phyloP scores from a whole-genome alignment of 768 basidiomycete genomes.

The Lanmaoa rubissima region DNA sequence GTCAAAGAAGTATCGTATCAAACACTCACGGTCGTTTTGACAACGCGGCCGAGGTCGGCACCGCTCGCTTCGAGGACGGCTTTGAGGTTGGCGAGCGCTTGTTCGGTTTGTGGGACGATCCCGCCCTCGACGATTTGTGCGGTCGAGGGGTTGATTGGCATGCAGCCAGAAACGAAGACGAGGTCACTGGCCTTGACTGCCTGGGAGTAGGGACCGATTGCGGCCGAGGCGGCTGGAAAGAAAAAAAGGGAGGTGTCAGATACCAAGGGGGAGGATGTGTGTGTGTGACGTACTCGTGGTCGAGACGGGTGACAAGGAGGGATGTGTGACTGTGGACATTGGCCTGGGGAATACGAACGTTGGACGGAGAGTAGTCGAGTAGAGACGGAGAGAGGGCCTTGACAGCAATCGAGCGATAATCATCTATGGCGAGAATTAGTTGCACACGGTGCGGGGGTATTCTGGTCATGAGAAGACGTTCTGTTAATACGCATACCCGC shows the following conservation, averaged over 20 bases:
- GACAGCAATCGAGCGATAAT: background rate
- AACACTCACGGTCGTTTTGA: slow-evolving; percentile 82
- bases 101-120: slow-evolving; percentile 53
- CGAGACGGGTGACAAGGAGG: slow-evolving; percentile 36
- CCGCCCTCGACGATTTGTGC: slow-evolving; percentile 38
- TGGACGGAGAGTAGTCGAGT: background rate
- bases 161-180: slow-evolving; percentile 87
- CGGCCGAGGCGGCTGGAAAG: slow-evolving; percentile 64
- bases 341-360: background rate
- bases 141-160: slow-evolving; percentile 76
- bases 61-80: slow-evolving; percentile 82
- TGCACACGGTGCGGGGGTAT: no score
- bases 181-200: slow-evolving; percentile 81
- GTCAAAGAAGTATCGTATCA: background rate
- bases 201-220: slow-evolving; percentile 87
- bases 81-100: slow-evolving; percentile 83
- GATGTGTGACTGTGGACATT: slow-evolving; percentile 37
- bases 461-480: no score
- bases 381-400: background rate
- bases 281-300: slow-evolving; percentile 24
- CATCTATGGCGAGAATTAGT: background rate
- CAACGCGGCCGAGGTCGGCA: slow-evolving; percentile 73
- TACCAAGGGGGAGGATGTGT: background rate
- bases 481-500: no score
- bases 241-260: background rate